Evolutionary conservation across 495 filamentous ascomycete genomes (phyloP), one percentile per base, ranked within the genome.

Genomic region (Baudoinia panamericana): DNA sequence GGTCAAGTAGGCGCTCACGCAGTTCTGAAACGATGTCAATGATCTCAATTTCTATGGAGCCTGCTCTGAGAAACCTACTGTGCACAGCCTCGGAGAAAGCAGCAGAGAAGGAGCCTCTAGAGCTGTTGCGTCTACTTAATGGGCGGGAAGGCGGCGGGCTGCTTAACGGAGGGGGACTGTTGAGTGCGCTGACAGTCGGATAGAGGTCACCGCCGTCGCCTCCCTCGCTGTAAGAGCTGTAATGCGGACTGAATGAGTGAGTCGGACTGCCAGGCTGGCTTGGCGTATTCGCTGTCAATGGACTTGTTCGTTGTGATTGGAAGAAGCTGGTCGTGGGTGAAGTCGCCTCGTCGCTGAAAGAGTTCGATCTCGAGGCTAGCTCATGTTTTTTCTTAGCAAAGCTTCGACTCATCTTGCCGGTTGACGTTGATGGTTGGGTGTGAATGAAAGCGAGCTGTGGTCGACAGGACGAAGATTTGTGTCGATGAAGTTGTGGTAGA

Each of bases 141-240:
- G n/a, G n/a, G n/a, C n/a, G n/a, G n/a, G n/a, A n/a, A n/a, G n/a
- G n/a, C n/a, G n/a, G n/a, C n/a, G 6, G 5, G 24, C n/a, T 28
- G 16, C 26, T 13, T 12, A 6, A 30, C 19, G 6, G 24, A 2
- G 36, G 36, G 4, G 36, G 36, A 23, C 36, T 39, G 15, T 30
- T 39, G 36, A 39, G 24, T 15, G 18, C 13, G 36, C 36, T 39
- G 36, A 39, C 36, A 21, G 18, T 37, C 3, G 36, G 36, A 15
- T 19, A 13, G 13, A 29, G 20, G 26, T 39, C 36, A 12, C 4
- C 25, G 2, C n/a, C 26, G 26, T 26, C 23, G 12, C 19, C 36
- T 15, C 19, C 16, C n/a, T n/a, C n/a, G n/a, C n/a, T n/a, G n/a
- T n/a, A n/a, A n/a, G n/a, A n/a, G 26, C 15, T 29, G 36, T 29